Evolutionary conservation across 2,329 filamentous ascomycete genomes (phyloP).

Genomic region (Aspergillus sp.): DNA sequence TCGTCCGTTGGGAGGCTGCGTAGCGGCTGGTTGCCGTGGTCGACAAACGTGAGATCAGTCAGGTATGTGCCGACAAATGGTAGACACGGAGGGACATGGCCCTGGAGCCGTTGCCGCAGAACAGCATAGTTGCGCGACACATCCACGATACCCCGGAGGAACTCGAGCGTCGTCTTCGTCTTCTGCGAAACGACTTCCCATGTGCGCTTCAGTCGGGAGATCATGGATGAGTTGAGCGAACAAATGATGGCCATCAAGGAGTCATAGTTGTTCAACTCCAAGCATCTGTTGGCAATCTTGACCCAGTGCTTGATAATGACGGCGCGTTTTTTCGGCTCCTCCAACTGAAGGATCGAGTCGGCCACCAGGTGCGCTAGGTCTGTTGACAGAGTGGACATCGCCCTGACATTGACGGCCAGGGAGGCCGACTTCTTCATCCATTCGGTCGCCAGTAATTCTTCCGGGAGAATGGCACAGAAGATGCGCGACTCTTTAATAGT

Average conservation of each 20-base stretch:
- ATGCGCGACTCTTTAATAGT: conserved; percentile 89
- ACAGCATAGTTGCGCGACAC: conserved; percentile 87
- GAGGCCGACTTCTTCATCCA: conserved; percentile 88
- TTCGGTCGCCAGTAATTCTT: conserved; percentile 86
- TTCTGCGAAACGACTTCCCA: conserved; percentile 88
- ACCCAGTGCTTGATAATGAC: conserved; percentile 96
- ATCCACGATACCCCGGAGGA: conserved; percentile 81
- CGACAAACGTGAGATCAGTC: conserved; percentile 92
- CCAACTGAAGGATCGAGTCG: conserved; percentile 82
- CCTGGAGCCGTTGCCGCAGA: conserved; percentile 77
- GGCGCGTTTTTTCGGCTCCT: conserved; percentile 92
- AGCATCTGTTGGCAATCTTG: conserved; percentile 83
- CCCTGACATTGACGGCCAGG: conserved; percentile 83
- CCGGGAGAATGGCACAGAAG: conserved; percentile 87
- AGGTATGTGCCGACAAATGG: conserved; percentile 96
- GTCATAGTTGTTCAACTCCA: conserved; percentile 93
- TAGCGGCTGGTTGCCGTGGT: conserved; percentile 86
- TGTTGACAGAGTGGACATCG: conserved; percentile 89
- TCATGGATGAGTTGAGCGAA: conserved; percentile 87
- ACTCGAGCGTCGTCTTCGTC: conserved; percentile 75
- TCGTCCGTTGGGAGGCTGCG: conserved; percentile 71
- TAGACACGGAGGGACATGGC: conserved; percentile 85
- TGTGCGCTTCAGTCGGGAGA: conserved; percentile 81
- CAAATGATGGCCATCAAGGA: conserved; percentile 96
- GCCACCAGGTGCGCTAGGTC: conserved; percentile 90